These are phyloP conservation scores for Jatropha multifida DNA, from an alignment of 441 rosid genomes.

Conservation along the genomic window DNA sequence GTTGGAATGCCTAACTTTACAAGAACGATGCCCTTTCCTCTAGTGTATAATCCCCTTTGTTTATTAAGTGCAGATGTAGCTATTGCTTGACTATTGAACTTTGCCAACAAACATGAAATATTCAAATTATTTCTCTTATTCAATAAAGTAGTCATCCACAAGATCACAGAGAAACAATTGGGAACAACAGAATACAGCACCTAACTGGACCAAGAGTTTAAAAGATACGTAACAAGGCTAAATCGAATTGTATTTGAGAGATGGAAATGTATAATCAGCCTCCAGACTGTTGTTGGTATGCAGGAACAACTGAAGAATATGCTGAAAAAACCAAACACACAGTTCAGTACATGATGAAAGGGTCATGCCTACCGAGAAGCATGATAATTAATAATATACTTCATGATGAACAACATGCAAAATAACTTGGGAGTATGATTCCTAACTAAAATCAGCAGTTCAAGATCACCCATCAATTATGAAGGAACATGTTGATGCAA, in stretches of 20 bases:
- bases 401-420: neutral
- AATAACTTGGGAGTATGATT: neutral
- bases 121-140: neutral
- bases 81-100: neutral
- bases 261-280: neutral
- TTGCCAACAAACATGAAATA: neutral
- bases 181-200: neutral
- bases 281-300: neutral
- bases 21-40: neutral
- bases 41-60: neutral
- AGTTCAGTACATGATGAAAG: constrained; percentile 1
- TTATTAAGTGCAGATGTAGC: neutral
- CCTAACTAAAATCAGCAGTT: too few species aligned
- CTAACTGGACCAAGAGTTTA: neutral
- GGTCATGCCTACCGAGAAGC: neutral
- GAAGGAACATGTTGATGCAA: too few species aligned
- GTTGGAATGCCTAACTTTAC: neutral
- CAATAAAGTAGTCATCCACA: neutral
- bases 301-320: neutral
- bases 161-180: neutral
- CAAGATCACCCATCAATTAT: too few species aligned
- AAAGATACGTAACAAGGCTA: neutral
- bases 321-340: constrained; percentile 24
- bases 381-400: neutral
- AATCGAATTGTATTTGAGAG: neutral